Evolutionary conservation across 106 monocot species (phyloP).

Genomic region (Triglochin maritima): DNA sequence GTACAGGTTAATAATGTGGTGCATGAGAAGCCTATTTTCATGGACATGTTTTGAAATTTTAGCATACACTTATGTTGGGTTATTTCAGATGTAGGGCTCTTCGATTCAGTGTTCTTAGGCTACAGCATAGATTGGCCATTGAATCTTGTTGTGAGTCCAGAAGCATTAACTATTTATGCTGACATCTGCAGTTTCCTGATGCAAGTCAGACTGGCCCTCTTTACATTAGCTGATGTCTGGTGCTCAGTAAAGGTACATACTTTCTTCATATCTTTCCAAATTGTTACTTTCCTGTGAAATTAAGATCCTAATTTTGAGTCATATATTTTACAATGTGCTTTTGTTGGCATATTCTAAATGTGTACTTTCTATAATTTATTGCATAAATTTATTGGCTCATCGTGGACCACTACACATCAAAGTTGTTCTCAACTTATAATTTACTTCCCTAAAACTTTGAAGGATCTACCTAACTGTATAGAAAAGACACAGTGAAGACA

Average conservation of each 20-base stretch:
- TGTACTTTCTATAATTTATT: too few species aligned
- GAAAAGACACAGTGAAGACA: too few species aligned
- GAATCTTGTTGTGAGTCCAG: slow-evolving; percentile 52
- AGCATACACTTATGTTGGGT: neutral
- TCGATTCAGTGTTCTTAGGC: slow-evolving; percentile 61
- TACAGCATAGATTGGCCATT: slow-evolving; percentile 90
- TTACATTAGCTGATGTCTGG: slow-evolving; percentile 3
- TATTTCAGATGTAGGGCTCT: slow-evolving; percentile 34
- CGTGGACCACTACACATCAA: too few species aligned
- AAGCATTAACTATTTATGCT: slow-evolving; percentile 67
- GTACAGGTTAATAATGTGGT: neutral
- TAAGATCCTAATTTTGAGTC: neutral
- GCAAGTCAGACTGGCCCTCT: slow-evolving; percentile 36
- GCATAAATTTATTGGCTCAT: too few species aligned
- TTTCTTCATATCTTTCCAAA: neutral
- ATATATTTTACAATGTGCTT: neutral
- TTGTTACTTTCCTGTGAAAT: neutral
- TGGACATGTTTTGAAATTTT: neutral
- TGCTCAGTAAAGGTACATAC: neutral
- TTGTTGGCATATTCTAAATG: too few species aligned
- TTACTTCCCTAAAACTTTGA: too few species aligned
- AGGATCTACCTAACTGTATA: too few species aligned
- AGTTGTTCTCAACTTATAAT: too few species aligned
- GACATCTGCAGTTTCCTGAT: slow-evolving; percentile 72
- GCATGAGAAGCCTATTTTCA: neutral